phyloP scores from a whole-genome alignment of 331 rosid species.

The Stylosanthes scabra region DNA sequence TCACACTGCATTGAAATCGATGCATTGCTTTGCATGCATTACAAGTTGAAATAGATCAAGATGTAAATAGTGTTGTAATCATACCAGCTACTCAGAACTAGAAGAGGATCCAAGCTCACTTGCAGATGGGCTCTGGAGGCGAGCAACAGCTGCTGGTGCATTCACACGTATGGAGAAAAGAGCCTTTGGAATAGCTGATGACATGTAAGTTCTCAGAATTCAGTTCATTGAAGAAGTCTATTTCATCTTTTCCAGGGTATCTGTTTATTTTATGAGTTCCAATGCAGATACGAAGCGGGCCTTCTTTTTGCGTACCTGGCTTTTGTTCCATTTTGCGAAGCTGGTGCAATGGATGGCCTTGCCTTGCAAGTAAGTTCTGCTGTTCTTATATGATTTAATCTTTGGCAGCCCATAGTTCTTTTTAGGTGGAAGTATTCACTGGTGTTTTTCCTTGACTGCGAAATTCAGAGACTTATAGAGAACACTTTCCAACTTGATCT shows the following conservation, averaged over 20 bases:
- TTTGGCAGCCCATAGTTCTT: slow-evolving; percentile 13
- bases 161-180: slow-evolving; percentile 75
- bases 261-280: slow-evolving; percentile 33
- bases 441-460: slow-evolving; percentile 35
- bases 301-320: slow-evolving; percentile 88
- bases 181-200: slow-evolving; percentile 96
- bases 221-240: slow-evolving; percentile 37
- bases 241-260: slow-evolving; percentile 24
- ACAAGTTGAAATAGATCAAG: slow-evolving; percentile 20
- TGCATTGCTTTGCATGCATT: slow-evolving; percentile 1
- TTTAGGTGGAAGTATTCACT: slow-evolving; percentile 34
- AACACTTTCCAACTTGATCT: slow-evolving; percentile 89
- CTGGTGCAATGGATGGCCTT: slow-evolving; percentile 80
- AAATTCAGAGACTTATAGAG: slow-evolving; percentile 88
- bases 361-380: slow-evolving; percentile 80
- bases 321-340: slow-evolving; percentile 93
- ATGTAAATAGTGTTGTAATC: slow-evolving; percentile 34
- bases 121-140: slow-evolving; percentile 88
- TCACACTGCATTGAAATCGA: slow-evolving; percentile 12
- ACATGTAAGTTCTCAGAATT: slow-evolving; percentile 66
- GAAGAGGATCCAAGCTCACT: slow-evolving; percentile 65
- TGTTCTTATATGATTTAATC: slow-evolving; percentile 22
- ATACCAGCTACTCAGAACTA: slow-evolving; percentile 62
- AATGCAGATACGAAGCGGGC: slow-evolving; percentile 92
- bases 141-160: slow-evolving; percentile 87